phyloP scores from a whole-genome alignment of 2,329 filamentous ascomycete genomes.

The Xylaria sp. region DNA sequence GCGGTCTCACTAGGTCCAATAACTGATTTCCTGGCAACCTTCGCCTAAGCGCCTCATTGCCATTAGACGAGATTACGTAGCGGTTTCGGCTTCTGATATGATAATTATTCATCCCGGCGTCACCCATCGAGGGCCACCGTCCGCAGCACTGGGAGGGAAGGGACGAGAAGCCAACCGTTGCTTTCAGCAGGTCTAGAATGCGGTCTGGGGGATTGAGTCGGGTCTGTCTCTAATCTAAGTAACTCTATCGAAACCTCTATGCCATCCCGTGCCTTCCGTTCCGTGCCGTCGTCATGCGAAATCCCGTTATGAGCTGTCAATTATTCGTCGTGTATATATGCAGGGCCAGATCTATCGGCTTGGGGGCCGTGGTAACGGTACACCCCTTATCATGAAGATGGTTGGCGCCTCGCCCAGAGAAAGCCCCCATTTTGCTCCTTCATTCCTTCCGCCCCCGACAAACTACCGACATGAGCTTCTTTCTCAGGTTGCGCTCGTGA shows the following conservation, averaged over 20 bases:
- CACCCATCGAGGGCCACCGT: constrained; percentile 7
- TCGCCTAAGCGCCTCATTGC: constrained; percentile 15
- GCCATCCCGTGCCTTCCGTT: constrained; percentile 13
- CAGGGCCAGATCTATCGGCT: constrained; percentile 25
- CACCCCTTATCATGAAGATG: constrained; percentile 17
- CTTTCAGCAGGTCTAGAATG: constrained; percentile 20
- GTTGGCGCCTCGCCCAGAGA: background rate
- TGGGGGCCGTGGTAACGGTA: constrained; percentile 32
- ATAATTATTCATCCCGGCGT: constrained; percentile 23
- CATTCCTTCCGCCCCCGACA: constrained; percentile 21
- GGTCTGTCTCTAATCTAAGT: constrained; percentile 21
- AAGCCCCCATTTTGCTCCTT: constrained; percentile 2
- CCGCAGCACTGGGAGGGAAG: background rate
- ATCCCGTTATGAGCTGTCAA: background rate
- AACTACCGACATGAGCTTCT: constrained; percentile 13
- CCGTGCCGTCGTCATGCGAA: constrained; percentile 10
- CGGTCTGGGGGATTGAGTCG: constrained; percentile 21
- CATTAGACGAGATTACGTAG: constrained; percentile 28
- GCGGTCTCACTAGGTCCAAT: constrained; percentile 17
- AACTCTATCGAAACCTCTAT: constrained; percentile 28
- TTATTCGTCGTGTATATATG: constrained; percentile 18
- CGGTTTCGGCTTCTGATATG: background rate
- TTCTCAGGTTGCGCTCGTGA: constrained; percentile 11
- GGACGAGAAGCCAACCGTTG: constrained; percentile 6
- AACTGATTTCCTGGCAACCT: background rate